Conservation (phyloP, 805 yeast species). For the Candida adriatica region DNA sequence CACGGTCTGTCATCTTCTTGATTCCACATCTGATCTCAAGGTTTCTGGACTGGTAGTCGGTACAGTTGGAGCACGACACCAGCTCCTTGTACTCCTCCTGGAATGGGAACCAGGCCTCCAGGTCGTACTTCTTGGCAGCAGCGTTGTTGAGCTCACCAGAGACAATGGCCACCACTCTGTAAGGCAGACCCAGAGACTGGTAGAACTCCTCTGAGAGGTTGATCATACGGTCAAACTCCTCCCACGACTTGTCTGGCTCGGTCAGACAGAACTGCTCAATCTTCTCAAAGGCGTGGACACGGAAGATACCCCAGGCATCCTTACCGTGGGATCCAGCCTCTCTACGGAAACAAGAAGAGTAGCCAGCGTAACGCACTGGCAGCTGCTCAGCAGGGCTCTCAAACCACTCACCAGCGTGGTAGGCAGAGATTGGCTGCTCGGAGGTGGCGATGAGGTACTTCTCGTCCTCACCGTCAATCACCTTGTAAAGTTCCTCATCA, state of each 20-base stretch:
- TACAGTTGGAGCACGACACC: constrained; percentile 98
- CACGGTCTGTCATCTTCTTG: constrained; percentile 89
- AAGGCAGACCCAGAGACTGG: constrained; percentile 86
- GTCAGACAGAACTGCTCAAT: constrained; percentile 94
- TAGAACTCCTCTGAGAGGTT: constrained; percentile 86
- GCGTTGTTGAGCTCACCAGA: constrained; percentile 98
- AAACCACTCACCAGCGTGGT: constrained; percentile 97
- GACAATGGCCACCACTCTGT: constrained; percentile 96
- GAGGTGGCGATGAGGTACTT: constrained; percentile 97
- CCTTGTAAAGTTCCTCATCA: constrained; percentile 97
- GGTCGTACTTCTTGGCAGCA: constrained; percentile 97
- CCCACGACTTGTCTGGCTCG: constrained; percentile 98
- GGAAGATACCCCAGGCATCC: constrained; percentile 99
- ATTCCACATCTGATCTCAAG: constrained; percentile 98
- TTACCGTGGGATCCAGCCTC: constrained; percentile 99
- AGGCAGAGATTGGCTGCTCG: constrained; percentile 98
- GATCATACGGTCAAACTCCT: constrained; percentile 95
- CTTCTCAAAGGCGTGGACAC: constrained; percentile 98
- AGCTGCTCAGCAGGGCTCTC: constrained; percentile 95
- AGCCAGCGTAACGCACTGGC: constrained; percentile 96
- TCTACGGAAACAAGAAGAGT: constrained; percentile 97
- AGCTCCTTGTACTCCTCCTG: constrained; percentile 97
- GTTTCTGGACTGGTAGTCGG: constrained; percentile 98
- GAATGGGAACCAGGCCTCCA: constrained; percentile 99
- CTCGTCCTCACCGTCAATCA: constrained; percentile 94